Base-by-base conservation (phyloP, 495 filamentous ascomycete species). In the Trichoderma asperelloides region DNA sequence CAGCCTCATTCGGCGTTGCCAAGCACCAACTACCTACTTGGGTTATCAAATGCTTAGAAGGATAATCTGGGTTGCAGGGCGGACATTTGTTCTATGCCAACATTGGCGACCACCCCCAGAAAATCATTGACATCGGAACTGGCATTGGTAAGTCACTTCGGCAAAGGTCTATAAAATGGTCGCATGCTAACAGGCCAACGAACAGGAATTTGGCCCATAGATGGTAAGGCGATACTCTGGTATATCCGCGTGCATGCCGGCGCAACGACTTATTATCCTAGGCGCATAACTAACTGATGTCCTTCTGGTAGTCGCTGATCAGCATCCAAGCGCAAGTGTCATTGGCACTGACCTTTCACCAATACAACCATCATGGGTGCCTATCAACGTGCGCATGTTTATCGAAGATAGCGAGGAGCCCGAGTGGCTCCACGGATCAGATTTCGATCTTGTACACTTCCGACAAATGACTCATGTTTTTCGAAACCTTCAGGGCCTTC, bases 191-290 rank as follows among this genome's bases (percentile, higher is more conserved):
- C 62, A 37, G 64, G 37, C 30, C 13, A 1, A 9, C 30, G 18
- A 45, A 84, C 82, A 2, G 84, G 79, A 27, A 78, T 79, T 55
- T 88, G 85, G 85, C 84, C 83, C n/a, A 75, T 76, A 12, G 74
- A 77, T 49, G 67, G 70, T 73, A 33, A 8, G 43, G 71, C 63
- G 6, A 64, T 66, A 64, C 27, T 23, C 23, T 40, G 9, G 2
- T 3, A 7, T 40, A 37, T 33, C n/a, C 16, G 30, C 62, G 43
- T 21, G 13, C n/a, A 13, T 30, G 11, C 25, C 3, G 15, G 41
- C 45, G 30, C 16, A n/a, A 67, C 71, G 65, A n/a, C n/a, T 51
- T 21, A 16, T 27, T n/a, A 25, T 27, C 30, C 30, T 15, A 2
- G 11, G 11, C 55, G 25, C 55, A 30, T 60, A 21, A 30, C 25